Evolutionary conservation across 495 filamentous ascomycete species (phyloP).

Genomic region (Hypoxylon trugodes): DNA sequence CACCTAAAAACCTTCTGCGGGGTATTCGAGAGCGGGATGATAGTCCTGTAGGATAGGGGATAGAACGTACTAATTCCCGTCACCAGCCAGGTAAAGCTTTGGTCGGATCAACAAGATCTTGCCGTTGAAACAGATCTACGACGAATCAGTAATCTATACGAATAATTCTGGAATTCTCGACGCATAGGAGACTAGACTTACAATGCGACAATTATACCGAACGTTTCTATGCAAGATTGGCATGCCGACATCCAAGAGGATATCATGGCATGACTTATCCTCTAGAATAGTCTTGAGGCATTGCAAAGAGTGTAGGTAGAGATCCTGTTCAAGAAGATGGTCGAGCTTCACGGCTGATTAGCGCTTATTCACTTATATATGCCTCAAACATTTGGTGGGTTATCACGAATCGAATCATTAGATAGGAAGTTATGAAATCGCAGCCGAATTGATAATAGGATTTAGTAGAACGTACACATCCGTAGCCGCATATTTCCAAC

Average conservation of each 20-base stretch:
- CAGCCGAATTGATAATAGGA: too few species aligned
- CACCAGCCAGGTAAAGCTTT: constrained; percentile 84
- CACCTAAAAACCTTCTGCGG: too few species aligned
- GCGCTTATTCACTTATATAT: neutral
- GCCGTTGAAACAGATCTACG: constrained; percentile 58
- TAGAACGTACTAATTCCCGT: constrained; percentile 66
- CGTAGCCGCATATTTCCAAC: constrained; percentile 67
- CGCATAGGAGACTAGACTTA: constrained; percentile 39
- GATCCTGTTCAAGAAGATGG: constrained; percentile 70
- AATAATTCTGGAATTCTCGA: neutral
- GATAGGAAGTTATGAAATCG: neutral
- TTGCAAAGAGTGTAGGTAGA: constrained; percentile 77
- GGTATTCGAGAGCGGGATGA: too few species aligned
- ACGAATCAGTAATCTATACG: neutral
- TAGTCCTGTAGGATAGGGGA: too few species aligned
- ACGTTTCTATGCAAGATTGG: constrained; percentile 72
- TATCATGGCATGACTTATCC: constrained; percentile 73
- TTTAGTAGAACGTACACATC: constrained; percentile 48
- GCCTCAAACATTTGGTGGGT: neutral
- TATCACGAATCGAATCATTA: neutral
- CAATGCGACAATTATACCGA: constrained; percentile 78
- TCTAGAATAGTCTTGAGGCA: constrained; percentile 70
- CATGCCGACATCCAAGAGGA: constrained; percentile 81
- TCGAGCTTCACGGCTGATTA: constrained; percentile 54
- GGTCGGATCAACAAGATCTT: constrained; percentile 81